Conservation (phyloP, 352 stramenopile species). For the Phytophthora multivora region DNA sequence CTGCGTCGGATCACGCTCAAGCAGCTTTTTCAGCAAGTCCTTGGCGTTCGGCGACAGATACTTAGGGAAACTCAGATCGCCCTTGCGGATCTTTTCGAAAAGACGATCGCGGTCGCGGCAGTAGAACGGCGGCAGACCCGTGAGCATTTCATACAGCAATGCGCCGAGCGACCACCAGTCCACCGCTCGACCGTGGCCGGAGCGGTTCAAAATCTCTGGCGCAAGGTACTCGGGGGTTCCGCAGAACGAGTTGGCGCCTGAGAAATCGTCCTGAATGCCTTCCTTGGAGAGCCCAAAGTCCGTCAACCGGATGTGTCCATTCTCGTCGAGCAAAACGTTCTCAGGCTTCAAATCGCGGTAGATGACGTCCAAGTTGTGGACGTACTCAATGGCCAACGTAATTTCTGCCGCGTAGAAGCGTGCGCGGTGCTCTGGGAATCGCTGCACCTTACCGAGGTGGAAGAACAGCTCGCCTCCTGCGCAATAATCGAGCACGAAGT, state of each 20-base stretch:
- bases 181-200: conserved; percentile 95
- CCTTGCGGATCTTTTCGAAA: conserved; percentile 98
- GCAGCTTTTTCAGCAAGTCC: conserved; percentile 88
- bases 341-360: conserved; percentile 98
- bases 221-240: conserved; percentile 99
- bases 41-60: conserved; percentile 90
- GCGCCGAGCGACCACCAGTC: conserved; percentile 98
- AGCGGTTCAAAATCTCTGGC: conserved; percentile 98
- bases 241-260: conserved; percentile 96
- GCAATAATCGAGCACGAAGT: conserved; percentile 99
- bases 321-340: conserved; percentile 97
- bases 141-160: conserved; percentile 88
- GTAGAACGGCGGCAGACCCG: conserved; percentile 92
- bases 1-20: conserved; percentile 94
- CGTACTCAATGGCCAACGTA: conserved; percentile 94
- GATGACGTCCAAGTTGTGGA: conserved; percentile 95
- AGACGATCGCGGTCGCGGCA: conserved; percentile 95
- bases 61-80: conserved; percentile 95
- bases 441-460: conserved; percentile 91
- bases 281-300: conserved; percentile 97
- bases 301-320: conserved; percentile 97
- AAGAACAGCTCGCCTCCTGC: conserved; percentile 96
- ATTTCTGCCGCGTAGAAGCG: conserved; percentile 98
- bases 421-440: conserved; percentile 94
- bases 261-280: conserved; percentile 90